phyloP scores from a whole-genome alignment of 2,329 filamentous ascomycete species.

The Paracoccidioides brasiliensis region DNA sequence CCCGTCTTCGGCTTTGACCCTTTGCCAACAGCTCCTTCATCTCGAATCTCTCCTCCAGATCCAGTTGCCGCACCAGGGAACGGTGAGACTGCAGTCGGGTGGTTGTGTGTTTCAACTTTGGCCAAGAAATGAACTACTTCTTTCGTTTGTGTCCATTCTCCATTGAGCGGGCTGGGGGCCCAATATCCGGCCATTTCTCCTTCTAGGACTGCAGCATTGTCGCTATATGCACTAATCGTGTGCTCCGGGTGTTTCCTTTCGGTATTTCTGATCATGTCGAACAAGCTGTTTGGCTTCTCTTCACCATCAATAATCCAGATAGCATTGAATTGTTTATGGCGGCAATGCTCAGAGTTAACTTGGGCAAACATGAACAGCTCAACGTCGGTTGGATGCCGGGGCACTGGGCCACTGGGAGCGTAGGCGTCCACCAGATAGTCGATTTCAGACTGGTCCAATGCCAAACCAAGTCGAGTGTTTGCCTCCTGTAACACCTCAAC shows the following conservation, averaged over 20 bases:
- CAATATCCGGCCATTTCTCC: conserved; percentile 63
- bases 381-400: conserved; percentile 64
- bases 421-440: conserved; percentile 86
- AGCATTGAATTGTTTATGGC: conserved; percentile 89
- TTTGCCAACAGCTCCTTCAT: conserved; percentile 85
- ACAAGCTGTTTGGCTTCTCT: conserved; percentile 65
- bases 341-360: conserved; percentile 92
- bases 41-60: conserved; percentile 87
- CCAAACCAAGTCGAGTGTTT: conserved; percentile 72
- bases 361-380: conserved; percentile 99
- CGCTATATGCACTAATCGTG: conserved; percentile 92
- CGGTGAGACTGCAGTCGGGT: conserved; percentile 88
- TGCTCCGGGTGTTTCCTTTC: conserved; percentile 63
- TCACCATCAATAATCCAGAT: conserved; percentile 88
- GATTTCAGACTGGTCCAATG: conserved; percentile 78
- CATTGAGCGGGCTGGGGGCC: conserved; percentile 75
- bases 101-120: conserved; percentile 97
- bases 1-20: conserved; percentile 90
- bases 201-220: conserved; percentile 88
- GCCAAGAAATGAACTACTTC: conserved; percentile 77
- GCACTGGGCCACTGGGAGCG: conserved; percentile 46
- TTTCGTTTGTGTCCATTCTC: conserved; percentile 75
- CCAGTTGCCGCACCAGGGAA: conserved; percentile 90
- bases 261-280: conserved; percentile 93
- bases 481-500: conserved; percentile 64